phyloP scores from a whole-genome alignment of 1,284 basidiomycete species.

The Xerocomus tenax region DNA sequence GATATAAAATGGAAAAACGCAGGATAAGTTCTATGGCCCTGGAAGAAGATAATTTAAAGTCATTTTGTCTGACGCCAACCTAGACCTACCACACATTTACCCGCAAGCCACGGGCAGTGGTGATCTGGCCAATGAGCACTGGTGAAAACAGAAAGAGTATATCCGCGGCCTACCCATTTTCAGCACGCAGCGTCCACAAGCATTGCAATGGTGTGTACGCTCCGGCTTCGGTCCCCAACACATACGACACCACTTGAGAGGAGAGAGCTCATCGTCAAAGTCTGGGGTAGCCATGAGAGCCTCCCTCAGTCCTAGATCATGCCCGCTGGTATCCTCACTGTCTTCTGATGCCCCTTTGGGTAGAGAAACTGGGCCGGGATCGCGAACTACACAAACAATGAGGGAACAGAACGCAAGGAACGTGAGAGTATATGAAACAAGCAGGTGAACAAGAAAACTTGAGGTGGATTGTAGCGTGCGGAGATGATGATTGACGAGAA shows the following conservation, averaged over 20 bases:
- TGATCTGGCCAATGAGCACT: slow-evolving; percentile 50
- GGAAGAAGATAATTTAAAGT: slow-evolving; percentile 5
- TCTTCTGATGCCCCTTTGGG: slow-evolving; percentile 28
- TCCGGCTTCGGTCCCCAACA: slow-evolving; percentile 78
- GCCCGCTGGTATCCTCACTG: slow-evolving; percentile 29
- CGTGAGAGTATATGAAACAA: slow-evolving; percentile 51
- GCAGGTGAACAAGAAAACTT: slow-evolving; percentile 46
- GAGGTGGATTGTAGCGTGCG: slow-evolving; percentile 41
- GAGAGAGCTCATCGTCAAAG: slow-evolving; percentile 43
- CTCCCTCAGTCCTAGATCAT: slow-evolving; percentile 50
- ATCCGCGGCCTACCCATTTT: slow-evolving; percentile 63
- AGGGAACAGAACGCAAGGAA: slow-evolving; percentile 64
- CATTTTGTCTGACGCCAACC: neutral
- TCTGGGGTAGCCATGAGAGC: slow-evolving; percentile 46
- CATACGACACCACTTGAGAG: slow-evolving; percentile 65
- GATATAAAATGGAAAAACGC: slow-evolving; percentile 78
- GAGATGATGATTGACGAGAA: slow-evolving; percentile 61
- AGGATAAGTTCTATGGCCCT: slow-evolving; percentile 81
- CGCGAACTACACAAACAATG: slow-evolving; percentile 59
- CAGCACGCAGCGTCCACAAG: slow-evolving; percentile 71
- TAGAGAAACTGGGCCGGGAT: slow-evolving; percentile 57
- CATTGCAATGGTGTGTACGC: slow-evolving; percentile 73
- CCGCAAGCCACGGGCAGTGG: slow-evolving; percentile 81
- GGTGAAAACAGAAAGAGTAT: slow-evolving; percentile 5
- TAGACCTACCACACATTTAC: slow-evolving; percentile 64